Percentiles rank a stretch among this genome's conserved stretches.
These are phyloP conservation scores for Ambrosia trifida DNA, from an alignment of 129 eudicot species.

Conservation along the genomic window DNA sequence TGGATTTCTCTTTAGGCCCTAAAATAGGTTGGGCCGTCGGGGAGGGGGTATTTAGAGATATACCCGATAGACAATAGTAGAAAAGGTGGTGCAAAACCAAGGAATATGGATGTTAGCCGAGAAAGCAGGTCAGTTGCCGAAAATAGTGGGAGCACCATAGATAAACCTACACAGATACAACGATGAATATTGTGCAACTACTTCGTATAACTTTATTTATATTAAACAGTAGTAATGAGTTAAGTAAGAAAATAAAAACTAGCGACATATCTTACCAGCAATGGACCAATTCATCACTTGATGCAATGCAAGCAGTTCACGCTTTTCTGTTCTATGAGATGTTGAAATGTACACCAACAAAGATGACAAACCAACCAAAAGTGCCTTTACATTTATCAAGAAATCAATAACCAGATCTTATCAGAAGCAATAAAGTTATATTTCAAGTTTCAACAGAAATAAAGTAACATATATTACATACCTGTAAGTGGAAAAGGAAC, in stretches of 20 bases:
- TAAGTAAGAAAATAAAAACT: too few relatives aligned
- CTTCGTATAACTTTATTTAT: background rate
- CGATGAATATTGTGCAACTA: background rate
- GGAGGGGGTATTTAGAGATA: slow-evolving; percentile 6
- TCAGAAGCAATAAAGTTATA: slow-evolving; percentile 4
- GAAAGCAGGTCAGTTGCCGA: slow-evolving; percentile 80
- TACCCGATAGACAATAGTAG: slow-evolving; percentile 94
- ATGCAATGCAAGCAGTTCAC: slow-evolving; percentile 76
- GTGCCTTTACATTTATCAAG: slow-evolving; percentile 43
- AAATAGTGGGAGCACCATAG: slow-evolving; percentile 84
- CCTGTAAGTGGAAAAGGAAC: slow-evolving; percentile 80
- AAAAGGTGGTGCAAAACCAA: slow-evolving; percentile 98
- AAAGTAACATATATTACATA: slow-evolving; percentile 21
- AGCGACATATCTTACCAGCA: slow-evolving; percentile 55
- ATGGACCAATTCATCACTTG: slow-evolving; percentile 88
- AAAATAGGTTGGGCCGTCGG: too few relatives aligned
- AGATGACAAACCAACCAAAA: slow-evolving; percentile 77
- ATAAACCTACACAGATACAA: slow-evolving; percentile 48
- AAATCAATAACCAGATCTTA: slow-evolving; percentile 10
- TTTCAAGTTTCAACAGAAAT: background rate
- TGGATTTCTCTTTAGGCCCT: too few relatives aligned
- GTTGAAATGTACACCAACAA: slow-evolving; percentile 83
- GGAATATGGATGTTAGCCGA: slow-evolving; percentile 79
- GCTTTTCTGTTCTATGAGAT: slow-evolving; percentile 87
- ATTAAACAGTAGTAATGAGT: too few relatives aligned